A percentile compares a stretch with the other conserved stretches of the same genome.
Conservation (phyloP, 495 filamentous ascomycete species). For the Tetracladium setigerum region DNA sequence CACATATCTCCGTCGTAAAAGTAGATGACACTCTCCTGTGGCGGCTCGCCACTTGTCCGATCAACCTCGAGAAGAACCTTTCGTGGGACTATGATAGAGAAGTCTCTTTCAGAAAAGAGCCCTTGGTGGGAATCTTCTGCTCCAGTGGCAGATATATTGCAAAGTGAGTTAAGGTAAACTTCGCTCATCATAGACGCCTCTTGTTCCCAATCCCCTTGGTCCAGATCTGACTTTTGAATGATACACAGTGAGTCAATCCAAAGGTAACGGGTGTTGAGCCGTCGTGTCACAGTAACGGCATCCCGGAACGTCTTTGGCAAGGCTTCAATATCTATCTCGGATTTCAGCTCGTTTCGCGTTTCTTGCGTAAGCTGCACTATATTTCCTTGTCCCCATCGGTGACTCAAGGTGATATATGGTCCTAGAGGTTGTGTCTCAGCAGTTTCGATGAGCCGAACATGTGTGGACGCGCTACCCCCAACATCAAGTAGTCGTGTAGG, state of each 20-base stretch:
- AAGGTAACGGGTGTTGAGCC: not conserved
- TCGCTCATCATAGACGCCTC: constrained; percentile 3
- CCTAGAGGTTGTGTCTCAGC: no score
- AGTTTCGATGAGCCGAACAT: no score
- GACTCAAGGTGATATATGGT: constrained; percentile 2
- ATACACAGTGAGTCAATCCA: constrained; percentile 10
- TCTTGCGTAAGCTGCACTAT: not conserved
- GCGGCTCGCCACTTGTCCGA: not conserved
- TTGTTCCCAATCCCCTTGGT: constrained; percentile 4
- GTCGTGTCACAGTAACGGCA: not conserved
- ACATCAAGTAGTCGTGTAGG: no score
- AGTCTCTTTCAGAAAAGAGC: not conserved
- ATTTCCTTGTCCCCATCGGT: not conserved
- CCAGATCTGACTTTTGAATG: constrained; percentile 3
- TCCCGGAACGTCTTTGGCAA: constrained; percentile 4
- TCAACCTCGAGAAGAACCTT: not conserved
- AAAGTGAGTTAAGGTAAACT: constrained; percentile 6
- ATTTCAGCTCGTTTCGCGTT: not conserved
- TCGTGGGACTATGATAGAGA: not conserved
- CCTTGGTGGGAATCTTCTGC: not conserved
- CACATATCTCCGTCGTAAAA: not conserved
- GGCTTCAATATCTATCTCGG: not conserved
- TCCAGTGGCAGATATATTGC: constrained; percentile 9
- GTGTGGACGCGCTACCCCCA: no score
- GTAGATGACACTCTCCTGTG: not conserved